Conservation (phyloP, 2,329 filamentous ascomycete species). For the Aureobasidium sp. region DNA sequence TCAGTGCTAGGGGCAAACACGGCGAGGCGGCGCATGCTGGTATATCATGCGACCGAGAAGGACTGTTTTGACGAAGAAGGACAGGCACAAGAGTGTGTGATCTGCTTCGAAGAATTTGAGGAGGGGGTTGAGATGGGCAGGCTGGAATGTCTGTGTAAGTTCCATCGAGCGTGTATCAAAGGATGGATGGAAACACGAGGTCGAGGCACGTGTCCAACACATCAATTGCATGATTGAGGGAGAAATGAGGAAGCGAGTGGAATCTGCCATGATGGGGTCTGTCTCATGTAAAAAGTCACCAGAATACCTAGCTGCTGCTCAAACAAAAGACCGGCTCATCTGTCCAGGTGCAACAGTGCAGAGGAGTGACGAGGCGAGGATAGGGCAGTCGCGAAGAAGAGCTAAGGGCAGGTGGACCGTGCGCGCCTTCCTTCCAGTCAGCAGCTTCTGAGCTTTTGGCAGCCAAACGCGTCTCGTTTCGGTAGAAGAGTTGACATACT, state of each 20-base stretch:
- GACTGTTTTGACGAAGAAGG: conserved; percentile 50
- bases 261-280: background rate
- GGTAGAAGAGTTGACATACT: background rate
- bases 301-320: background rate
- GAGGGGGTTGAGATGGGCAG: conserved; percentile 50
- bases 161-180: conserved; percentile 51
- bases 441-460: background rate
- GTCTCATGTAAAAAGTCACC: background rate
- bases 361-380: background rate
- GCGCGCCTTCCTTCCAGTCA: conserved; percentile 5
- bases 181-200: conserved; percentile 52
- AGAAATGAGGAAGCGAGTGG: background rate
- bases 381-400: background rate
- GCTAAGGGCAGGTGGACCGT: background rate
- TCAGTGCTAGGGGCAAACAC: conserved; percentile 5
- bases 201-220: conserved; percentile 50
- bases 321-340: too few species aligned
- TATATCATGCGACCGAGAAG: conserved; percentile 53
- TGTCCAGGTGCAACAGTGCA: background rate
- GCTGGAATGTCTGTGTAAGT: conserved; percentile 56
- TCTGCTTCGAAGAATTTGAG: conserved; percentile 57
- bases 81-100: conserved; percentile 48
- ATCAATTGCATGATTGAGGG: conserved; percentile 37
- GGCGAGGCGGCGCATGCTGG: conserved; percentile 35
- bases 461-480: background rate